Conservation (phyloP, 1,139 yeast genomes). For the Tardiomyces blankii region DNA sequence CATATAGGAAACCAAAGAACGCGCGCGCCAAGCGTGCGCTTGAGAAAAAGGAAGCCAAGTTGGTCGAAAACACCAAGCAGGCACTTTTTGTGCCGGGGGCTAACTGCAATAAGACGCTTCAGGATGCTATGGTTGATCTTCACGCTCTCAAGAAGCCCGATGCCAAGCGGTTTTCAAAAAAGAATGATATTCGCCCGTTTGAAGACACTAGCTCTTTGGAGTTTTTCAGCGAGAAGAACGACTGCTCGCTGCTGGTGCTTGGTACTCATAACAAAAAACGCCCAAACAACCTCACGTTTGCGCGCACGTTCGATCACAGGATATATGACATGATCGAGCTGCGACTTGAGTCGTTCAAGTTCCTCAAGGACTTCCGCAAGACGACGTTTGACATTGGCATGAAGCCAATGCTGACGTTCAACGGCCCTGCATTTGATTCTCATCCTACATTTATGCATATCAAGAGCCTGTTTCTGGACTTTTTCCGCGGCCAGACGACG, state of each 20-base stretch:
- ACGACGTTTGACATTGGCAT: slow-evolving; percentile 77
- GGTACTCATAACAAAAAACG: slow-evolving; percentile 82
- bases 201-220: slow-evolving; percentile 80
- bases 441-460: slow-evolving; percentile 81
- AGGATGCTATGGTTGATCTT: slow-evolving; percentile 83
- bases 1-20: slow-evolving; percentile 64
- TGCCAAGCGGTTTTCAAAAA: slow-evolving; percentile 74
- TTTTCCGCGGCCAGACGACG: slow-evolving; percentile 76
- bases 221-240: slow-evolving; percentile 91
- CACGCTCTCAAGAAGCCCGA: slow-evolving; percentile 89
- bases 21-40: slow-evolving; percentile 94
- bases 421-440: slow-evolving; percentile 83
- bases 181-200: slow-evolving; percentile 84
- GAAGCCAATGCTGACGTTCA: slow-evolving; percentile 90
- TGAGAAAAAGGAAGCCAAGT: slow-evolving; percentile 78
- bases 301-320: slow-evolving; percentile 82
- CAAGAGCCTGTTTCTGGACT: slow-evolving; percentile 82
- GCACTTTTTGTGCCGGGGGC: slow-evolving; percentile 91
- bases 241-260: slow-evolving; percentile 74
- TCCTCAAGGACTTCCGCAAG: slow-evolving; percentile 65
- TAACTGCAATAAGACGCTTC: slow-evolving; percentile 66
- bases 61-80: slow-evolving; percentile 79
- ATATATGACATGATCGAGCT: slow-evolving; percentile 92
- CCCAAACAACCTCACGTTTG: slow-evolving; percentile 80
- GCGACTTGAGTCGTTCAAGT: slow-evolving; percentile 51